Conservation (phyloP, 1,139 yeast genomes). For the Saccharomyces hybrid region DNA sequence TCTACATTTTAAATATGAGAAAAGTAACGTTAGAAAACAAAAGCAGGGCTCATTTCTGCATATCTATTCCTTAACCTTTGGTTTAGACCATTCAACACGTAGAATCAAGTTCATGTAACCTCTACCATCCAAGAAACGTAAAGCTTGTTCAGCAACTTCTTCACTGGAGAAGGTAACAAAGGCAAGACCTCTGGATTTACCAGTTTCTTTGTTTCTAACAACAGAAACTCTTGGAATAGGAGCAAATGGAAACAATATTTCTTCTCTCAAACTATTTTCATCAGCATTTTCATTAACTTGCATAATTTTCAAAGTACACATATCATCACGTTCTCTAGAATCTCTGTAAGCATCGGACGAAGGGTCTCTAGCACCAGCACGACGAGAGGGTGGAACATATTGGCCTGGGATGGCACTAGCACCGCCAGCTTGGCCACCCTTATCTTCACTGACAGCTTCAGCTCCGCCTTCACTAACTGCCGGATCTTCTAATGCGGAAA, state of each 20-base stretch:
- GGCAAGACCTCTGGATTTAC: slow-evolving; percentile 95
- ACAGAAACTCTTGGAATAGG: slow-evolving; percentile 74
- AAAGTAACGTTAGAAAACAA: slow-evolving; percentile 7
- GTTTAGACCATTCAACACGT: slow-evolving; percentile 57
- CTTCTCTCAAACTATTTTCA: slow-evolving; percentile 73
- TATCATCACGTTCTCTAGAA: slow-evolving; percentile 69
- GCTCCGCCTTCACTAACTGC: slow-evolving; percentile 33
- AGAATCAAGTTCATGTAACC: slow-evolving; percentile 90
- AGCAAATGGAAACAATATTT: slow-evolving; percentile 67
- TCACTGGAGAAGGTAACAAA: slow-evolving; percentile 77
- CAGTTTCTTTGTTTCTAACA: slow-evolving; percentile 88
- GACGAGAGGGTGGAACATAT: slow-evolving; percentile 65
- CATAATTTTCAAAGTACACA: slow-evolving; percentile 82
- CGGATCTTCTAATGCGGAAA: slow-evolving; percentile 36
- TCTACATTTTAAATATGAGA: slow-evolving; percentile 2
- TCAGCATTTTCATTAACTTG: slow-evolving; percentile 83
- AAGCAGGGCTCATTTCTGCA: slow-evolving; percentile 3
- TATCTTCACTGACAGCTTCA: slow-evolving; percentile 32
- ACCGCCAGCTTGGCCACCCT: slow-evolving; percentile 23
- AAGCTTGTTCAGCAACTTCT: slow-evolving; percentile 67
- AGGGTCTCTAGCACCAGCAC: slow-evolving; percentile 48
- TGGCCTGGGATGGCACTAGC: slow-evolving; percentile 23
- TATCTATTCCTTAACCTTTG: slow-evolving; percentile 26
- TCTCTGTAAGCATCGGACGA: slow-evolving; percentile 36
- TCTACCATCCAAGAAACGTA: slow-evolving; percentile 75